Base-by-base conservation (phyloP, 2,329 filamentous ascomycete genomes). In the Arthrobotrys musiformis region DNA sequence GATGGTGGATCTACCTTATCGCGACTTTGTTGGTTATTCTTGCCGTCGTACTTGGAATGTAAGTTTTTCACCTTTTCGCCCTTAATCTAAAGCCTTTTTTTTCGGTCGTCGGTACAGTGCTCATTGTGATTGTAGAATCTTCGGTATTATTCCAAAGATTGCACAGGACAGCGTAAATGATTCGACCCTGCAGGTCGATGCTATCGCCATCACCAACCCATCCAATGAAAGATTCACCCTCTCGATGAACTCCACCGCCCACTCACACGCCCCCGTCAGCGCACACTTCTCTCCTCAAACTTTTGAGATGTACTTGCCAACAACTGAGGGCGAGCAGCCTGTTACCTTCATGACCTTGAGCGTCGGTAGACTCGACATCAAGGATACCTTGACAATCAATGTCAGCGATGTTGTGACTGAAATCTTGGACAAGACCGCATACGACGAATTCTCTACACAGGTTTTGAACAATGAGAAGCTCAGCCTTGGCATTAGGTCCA, bases 1-100 rank as follows among this genome's bases (percentile, higher is more conserved):
- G 87, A 80, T 91, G 89, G 89, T 91, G 89, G 89, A 80, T 86
- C 78, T 86, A 89, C 80, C 82, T 90, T 73, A 83, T 90, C 72
- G 81, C 85, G 15, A 82, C 89, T 62, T 81, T 86, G 70, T 79
- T 85, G 76, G 82, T 89, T 50, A 82, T 87, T 48, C 84, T 89
- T 35, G 82, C 91, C 13, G 84, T 89, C 40, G 86, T 91, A 17
- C 85, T 88, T 42, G 84, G 89, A 42, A 82, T 90, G 89, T 90
- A 85, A 87, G 88, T 86, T 52, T 40, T 19, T 17, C 15, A 50
- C 17, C 8, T 28, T 46, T 33, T 37, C n/a, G 17, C 37, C 33
- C 15, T 28, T 15, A 30, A 24, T 26, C n/a, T n/a, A n/a, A n/a
- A n/a, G n/a, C n/a, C n/a, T n/a, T n/a, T n/a, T n/a, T n/a, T n/a